Evolutionary conservation across 306 rosid species (phyloP).

Genomic region (Psophocarpus tetragonolobus): DNA sequence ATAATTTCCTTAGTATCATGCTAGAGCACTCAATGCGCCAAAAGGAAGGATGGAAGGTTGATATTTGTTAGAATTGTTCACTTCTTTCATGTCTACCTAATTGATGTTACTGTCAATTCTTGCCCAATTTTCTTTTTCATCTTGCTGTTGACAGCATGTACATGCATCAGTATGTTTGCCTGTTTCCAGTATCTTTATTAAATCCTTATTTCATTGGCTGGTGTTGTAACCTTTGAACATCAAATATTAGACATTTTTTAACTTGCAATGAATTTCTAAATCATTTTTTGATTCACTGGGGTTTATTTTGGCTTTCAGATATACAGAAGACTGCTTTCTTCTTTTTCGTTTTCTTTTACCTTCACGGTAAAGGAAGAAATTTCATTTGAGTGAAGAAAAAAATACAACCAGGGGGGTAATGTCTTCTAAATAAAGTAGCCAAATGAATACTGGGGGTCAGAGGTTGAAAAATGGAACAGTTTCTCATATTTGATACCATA

Average conservation of each 20-base stretch:
- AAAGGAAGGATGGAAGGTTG: slow-evolving; percentile 99
- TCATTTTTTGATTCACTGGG: background rate
- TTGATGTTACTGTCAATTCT: slow-evolving; percentile 20
- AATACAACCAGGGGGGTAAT: background rate
- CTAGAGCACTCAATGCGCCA: slow-evolving; percentile 98
- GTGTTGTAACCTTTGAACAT: slow-evolving; percentile 4
- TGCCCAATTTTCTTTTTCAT: slow-evolving; percentile 25
- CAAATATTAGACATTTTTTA: slow-evolving; percentile 12
- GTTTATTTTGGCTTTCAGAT: slow-evolving; percentile 19
- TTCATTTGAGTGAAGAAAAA: background rate
- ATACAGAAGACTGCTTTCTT: background rate
- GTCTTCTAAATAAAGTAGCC: slow-evolving; percentile 21
- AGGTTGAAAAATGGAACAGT: slow-evolving; percentile 22
- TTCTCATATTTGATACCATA: slow-evolving; percentile 4
- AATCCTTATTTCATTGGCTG: slow-evolving; percentile 10
- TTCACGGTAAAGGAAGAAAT: background rate
- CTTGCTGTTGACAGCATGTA: slow-evolving; percentile 28
- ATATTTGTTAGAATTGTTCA: slow-evolving; percentile 28
- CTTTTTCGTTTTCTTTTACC: background rate
- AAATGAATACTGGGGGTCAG: slow-evolving; percentile 19
- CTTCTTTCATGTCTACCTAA: slow-evolving; percentile 7
- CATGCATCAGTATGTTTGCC: slow-evolving; percentile 17
- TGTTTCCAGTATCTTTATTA: background rate
- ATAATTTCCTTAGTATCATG: slow-evolving; percentile 89
- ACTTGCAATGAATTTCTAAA: background rate